Percentiles rank a stretch among this genome's conserved stretches.
Evolutionary conservation across 208 protist genomes (phyloP).

Genomic region (Borovskyia barvae): DNA sequence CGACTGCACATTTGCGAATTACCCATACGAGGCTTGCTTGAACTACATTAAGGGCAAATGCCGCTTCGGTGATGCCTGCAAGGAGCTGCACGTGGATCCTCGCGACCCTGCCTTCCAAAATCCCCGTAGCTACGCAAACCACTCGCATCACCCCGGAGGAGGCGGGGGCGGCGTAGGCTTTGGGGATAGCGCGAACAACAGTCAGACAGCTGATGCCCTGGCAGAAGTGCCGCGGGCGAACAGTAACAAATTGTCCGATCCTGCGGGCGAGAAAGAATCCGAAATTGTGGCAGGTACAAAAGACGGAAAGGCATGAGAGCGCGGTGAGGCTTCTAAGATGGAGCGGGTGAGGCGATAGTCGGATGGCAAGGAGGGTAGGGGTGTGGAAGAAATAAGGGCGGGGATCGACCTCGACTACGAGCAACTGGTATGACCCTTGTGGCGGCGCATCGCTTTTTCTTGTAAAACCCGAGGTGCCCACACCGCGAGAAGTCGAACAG

Average conservation of each 20-base stretch:
- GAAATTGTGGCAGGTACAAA: neutral
- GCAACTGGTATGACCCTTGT: no score
- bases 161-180: neutral
- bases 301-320: neutral
- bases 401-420: no score
- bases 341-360: no score
- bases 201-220: neutral
- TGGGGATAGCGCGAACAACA: constrained; percentile 3
- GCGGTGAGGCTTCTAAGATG: neutral
- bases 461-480: no score
- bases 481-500: no score
- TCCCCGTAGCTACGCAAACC: constrained; percentile 43
- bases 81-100: constrained; percentile 84
- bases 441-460: no score
- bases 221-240: neutral
- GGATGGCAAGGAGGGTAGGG: no score
- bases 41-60: constrained; percentile 92
- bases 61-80: constrained; percentile 79
- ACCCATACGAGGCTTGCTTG: constrained; percentile 86
- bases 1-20: constrained; percentile 86
- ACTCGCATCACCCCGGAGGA: constrained; percentile 21
- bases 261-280: neutral
- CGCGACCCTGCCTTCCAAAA: constrained; percentile 56
- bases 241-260: constrained; percentile 1
- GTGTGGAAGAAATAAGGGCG: no score